A percentile compares a stretch with the other conserved stretches of the same genome.
These are phyloP conservation scores for Hymenotorrendiella dingleyae DNA, from an alignment of 2,329 filamentous ascomycete species.

Conservation along the genomic window DNA sequence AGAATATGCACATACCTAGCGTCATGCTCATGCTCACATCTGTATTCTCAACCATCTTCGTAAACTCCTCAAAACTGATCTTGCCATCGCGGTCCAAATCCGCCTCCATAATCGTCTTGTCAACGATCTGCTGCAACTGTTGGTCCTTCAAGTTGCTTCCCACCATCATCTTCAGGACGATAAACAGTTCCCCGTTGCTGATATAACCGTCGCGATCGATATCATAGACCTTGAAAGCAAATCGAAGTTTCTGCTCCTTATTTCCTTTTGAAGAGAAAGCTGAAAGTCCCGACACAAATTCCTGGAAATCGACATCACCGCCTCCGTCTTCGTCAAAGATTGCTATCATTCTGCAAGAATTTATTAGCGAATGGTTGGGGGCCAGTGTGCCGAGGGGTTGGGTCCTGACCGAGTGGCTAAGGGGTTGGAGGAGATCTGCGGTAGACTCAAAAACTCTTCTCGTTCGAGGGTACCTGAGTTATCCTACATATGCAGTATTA, in stretches of 20 bases:
- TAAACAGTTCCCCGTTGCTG: slow-evolving; percentile 97
- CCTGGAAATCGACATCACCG: slow-evolving; percentile 96
- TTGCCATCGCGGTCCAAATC: slow-evolving; percentile 93
- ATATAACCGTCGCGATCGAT: slow-evolving; percentile 98
- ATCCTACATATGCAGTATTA: slow-evolving; percentile 61
- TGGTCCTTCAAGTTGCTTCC: slow-evolving; percentile 98
- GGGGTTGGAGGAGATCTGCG: slow-evolving; percentile 96
- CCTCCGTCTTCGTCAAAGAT: slow-evolving; percentile 99
- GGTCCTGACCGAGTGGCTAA: slow-evolving; percentile 73
- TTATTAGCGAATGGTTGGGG: neutral
- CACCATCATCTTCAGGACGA: slow-evolving; percentile 99
- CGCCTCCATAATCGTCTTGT: slow-evolving; percentile 99
- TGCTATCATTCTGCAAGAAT: slow-evolving; percentile 77
- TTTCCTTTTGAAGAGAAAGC: slow-evolving; percentile 98
- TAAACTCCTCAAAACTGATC: slow-evolving; percentile 99
- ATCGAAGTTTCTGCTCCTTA: slow-evolving; percentile 96
- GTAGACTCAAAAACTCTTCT: slow-evolving; percentile 94
- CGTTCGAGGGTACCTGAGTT: slow-evolving; percentile 98
- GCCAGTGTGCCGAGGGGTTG: neutral
- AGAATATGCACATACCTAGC: slow-evolving; percentile 45
- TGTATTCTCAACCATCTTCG: slow-evolving; percentile 97
- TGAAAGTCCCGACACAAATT: slow-evolving; percentile 91
- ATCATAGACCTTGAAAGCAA: slow-evolving; percentile 99
- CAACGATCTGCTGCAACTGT: slow-evolving; percentile 97
- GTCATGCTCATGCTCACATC: slow-evolving; percentile 72